phyloP scores from a whole-genome alignment of 164 flowering plant species.

The Macadamia tetraphylla region DNA sequence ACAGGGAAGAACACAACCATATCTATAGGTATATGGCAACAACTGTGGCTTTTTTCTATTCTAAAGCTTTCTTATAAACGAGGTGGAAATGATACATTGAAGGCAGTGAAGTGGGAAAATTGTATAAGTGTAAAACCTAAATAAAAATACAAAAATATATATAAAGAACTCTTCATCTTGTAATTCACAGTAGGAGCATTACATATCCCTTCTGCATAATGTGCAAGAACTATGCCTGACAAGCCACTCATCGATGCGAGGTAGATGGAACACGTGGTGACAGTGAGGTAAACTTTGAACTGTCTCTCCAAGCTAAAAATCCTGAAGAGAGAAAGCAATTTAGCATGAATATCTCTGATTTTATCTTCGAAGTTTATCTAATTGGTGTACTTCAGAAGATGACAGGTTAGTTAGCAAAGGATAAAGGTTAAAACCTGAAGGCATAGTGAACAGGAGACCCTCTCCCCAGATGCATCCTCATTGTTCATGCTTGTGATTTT shows the following conservation, averaged over 20 bases:
- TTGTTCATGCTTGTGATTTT: slow-evolving; percentile 40
- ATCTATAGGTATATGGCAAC: no score
- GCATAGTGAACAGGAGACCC: slow-evolving; percentile 68
- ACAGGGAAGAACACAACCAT: no score
- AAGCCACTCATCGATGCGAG: slow-evolving; percentile 63
- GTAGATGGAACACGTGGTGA: slow-evolving; percentile 48
- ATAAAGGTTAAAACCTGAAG: slow-evolving; percentile 44
- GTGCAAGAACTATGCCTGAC: slow-evolving; percentile 51
- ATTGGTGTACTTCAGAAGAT: no score
- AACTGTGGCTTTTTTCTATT: no score
- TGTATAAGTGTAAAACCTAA: no score
- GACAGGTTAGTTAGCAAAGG: background rate
- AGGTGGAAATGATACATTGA: no score
- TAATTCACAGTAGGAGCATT: background rate
- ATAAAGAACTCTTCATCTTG: no score
- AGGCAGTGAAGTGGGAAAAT: no score
- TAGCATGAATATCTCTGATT: background rate
- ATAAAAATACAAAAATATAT: no score
- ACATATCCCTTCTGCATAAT: slow-evolving; percentile 46
- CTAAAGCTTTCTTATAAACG: no score
- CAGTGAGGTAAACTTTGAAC: slow-evolving; percentile 53
- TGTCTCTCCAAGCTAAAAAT: slow-evolving; percentile 44
- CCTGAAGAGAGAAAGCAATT: slow-evolving; percentile 22
- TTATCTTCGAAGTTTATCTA: background rate
- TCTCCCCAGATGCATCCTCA: slow-evolving; percentile 57